Percentiles rank a stretch among this genome's conserved stretches.
These are phyloP conservation scores for Russula dissimulans DNA, from an alignment of 768 basidiomycete genomes.

Conservation along the genomic window DNA sequence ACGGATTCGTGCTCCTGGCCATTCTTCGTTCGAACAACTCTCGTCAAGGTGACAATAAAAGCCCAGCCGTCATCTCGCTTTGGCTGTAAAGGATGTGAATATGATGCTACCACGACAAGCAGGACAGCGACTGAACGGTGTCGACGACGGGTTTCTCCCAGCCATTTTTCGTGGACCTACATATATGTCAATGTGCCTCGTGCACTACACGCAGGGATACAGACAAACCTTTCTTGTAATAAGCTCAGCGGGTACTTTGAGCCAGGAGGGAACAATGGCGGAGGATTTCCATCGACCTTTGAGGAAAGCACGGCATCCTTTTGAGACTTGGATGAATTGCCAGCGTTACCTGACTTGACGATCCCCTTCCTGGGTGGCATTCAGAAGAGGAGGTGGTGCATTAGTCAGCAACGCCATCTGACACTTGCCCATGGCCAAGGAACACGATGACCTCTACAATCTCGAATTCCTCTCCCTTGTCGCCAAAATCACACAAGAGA, in stretches of 20 bases:
- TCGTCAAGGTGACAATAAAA: conserved; percentile 59
- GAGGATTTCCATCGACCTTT: conserved; percentile 27
- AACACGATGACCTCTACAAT: conserved; percentile 74
- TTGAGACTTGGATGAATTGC: conserved; percentile 61
- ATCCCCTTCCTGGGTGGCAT: conserved; percentile 72
- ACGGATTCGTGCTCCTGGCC: conserved; percentile 49
- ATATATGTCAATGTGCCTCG: neutral
- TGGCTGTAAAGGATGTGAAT: conserved; percentile 30
- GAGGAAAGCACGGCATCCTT: conserved; percentile 8
- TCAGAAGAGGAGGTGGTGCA: neutral
- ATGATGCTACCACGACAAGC: neutral
- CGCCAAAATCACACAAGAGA: conserved; percentile 85
- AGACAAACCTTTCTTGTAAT: conserved; percentile 61
- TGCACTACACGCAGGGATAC: neutral
- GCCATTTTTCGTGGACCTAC: conserved; percentile 77
- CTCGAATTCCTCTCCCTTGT: conserved; percentile 91
- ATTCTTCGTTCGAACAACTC: conserved; percentile 60
- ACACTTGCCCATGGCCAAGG: conserved; percentile 33
- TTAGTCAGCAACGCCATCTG: conserved; percentile 11
- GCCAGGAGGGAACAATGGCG: conserved; percentile 68
- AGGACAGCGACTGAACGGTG: conserved; percentile 38
- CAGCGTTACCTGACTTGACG: conserved; percentile 84
- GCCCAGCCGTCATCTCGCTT: conserved; percentile 44
- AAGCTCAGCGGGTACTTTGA: conserved; percentile 77
- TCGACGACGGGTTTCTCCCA: conserved; percentile 84